A percentile compares a stretch with the other conserved stretches of the same genome.
Evolutionary conservation across 768 basidiomycete genomes (phyloP).

Genomic region (Phanerochaete sordida): DNA sequence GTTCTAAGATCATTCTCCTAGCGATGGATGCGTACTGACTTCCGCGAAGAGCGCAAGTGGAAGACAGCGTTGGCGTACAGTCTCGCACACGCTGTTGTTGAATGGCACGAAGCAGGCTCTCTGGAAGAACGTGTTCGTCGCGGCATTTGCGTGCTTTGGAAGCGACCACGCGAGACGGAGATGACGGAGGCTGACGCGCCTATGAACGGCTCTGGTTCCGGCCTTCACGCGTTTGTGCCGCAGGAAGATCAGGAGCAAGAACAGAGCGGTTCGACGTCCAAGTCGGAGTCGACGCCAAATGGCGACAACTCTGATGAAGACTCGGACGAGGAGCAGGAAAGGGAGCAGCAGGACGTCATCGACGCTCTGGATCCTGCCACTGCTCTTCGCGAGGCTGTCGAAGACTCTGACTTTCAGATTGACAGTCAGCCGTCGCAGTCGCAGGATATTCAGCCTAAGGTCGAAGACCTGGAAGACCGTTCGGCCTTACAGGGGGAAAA

Average conservation of each 20-base stretch:
- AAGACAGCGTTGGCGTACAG: constrained; percentile 83
- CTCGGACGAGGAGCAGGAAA: constrained; percentile 59
- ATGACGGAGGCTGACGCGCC: background rate
- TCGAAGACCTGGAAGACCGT: constrained; percentile 57
- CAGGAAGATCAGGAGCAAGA: constrained; percentile 21
- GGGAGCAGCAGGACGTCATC: constrained; percentile 49
- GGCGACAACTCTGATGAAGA: constrained; percentile 61
- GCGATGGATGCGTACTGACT: constrained; percentile 98
- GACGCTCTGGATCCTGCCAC: constrained; percentile 56
- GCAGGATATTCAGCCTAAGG: constrained; percentile 37
- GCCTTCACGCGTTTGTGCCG: background rate
- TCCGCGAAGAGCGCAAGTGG: constrained; percentile 92
- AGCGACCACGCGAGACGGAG: constrained; percentile 30
- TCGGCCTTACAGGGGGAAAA: constrained; percentile 31
- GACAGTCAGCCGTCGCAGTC: constrained; percentile 21
- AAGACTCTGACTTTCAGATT: constrained; percentile 29
- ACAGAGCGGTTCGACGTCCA: constrained; percentile 18
- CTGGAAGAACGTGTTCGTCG: constrained; percentile 57
- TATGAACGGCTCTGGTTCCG: constrained; percentile 10
- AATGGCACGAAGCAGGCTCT: constrained; percentile 80
- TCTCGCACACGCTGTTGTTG: constrained; percentile 75
- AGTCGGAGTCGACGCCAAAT: constrained; percentile 23
- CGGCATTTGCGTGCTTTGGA: constrained; percentile 71
- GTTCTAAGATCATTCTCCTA: constrained; percentile 28
- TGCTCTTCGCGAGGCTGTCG: constrained; percentile 57